phyloP scores from a whole-genome alignment of 2,329 filamentous ascomycete genomes.

The Fusarium sp. region DNA sequence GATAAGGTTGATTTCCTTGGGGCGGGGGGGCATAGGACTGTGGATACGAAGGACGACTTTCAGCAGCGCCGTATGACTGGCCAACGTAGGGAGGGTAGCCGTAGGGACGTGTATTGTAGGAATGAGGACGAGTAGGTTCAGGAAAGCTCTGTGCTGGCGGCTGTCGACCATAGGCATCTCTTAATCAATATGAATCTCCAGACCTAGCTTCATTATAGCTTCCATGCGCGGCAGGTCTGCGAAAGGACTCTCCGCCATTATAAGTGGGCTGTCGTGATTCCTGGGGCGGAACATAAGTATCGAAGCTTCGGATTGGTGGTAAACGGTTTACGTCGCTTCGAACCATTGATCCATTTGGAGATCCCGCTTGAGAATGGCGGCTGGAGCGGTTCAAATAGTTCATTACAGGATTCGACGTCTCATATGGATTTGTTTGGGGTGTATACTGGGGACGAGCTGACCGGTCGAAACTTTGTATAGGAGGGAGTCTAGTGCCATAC shows the following conservation, averaged over 20 bases:
- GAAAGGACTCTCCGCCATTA: neutral
- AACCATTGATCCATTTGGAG: neutral
- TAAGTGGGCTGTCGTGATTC: too few relatives aligned
- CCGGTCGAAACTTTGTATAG: neutral
- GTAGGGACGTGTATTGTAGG: too few relatives aligned
- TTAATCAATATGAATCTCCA: neutral
- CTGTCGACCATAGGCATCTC: too few relatives aligned
- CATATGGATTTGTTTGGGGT: neutral
- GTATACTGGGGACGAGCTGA: neutral
- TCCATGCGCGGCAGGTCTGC: neutral
- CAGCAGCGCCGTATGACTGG: too few relatives aligned
- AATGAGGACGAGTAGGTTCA: too few relatives aligned
- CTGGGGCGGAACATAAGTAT: neutral
- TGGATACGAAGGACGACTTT: too few relatives aligned
- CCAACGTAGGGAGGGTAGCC: too few relatives aligned
- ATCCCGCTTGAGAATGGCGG: neutral
- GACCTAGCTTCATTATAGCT: neutral
- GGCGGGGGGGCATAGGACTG: too few relatives aligned
- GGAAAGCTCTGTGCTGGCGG: too few relatives aligned
- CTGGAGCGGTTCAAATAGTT: neutral
- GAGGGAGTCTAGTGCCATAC: neutral
- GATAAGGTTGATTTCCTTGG: too few relatives aligned
- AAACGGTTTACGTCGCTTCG: neutral
- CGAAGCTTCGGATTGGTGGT: neutral
- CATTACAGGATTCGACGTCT: neutral